Evolutionary conservation across 2,329 filamentous ascomycete species (phyloP).

Genomic region (Cladosporium colombiae): DNA sequence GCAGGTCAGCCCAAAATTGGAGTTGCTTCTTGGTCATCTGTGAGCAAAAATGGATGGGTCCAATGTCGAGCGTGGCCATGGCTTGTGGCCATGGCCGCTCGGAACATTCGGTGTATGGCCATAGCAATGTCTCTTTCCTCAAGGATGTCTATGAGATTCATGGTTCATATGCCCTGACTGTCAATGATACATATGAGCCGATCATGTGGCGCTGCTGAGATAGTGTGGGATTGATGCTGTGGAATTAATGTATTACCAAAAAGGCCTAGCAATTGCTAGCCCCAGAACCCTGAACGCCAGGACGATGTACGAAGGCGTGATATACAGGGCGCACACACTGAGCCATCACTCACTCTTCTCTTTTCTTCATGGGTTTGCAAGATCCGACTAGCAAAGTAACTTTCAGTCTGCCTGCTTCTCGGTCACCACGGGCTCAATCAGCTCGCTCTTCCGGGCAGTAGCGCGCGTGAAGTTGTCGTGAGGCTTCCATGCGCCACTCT

Average conservation of each 20-base stretch:
- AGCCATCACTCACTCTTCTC: not conserved
- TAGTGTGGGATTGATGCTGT: not conserved
- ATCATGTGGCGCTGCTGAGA: not conserved
- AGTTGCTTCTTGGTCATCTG: not conserved
- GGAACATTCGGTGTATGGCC: no score
- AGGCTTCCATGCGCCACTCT: slow-evolving; percentile 35
- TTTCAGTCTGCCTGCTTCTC: not conserved
- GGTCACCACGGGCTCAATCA: slow-evolving; percentile 4
- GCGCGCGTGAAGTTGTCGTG: slow-evolving; percentile 35
- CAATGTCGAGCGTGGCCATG: no score
- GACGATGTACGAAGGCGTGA: not conserved
- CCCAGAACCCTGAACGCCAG: not conserved
- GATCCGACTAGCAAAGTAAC: not conserved
- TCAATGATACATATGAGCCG: not conserved
- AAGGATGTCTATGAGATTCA: no score
- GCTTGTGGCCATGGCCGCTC: no score
- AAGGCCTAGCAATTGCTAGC: not conserved
- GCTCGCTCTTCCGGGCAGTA: slow-evolving; percentile 20
- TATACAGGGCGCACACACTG: not conserved
- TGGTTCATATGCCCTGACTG: not conserved
- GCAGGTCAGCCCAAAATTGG: not conserved
- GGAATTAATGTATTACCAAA: not conserved
- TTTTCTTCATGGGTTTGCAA: not conserved
- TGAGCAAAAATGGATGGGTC: no score
- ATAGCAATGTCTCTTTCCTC: no score